These are phyloP conservation scores for Dinochytrium kinnereticum DNA, from an alignment of 371 early-diverging fungal genomes.

Conservation along the genomic window DNA sequence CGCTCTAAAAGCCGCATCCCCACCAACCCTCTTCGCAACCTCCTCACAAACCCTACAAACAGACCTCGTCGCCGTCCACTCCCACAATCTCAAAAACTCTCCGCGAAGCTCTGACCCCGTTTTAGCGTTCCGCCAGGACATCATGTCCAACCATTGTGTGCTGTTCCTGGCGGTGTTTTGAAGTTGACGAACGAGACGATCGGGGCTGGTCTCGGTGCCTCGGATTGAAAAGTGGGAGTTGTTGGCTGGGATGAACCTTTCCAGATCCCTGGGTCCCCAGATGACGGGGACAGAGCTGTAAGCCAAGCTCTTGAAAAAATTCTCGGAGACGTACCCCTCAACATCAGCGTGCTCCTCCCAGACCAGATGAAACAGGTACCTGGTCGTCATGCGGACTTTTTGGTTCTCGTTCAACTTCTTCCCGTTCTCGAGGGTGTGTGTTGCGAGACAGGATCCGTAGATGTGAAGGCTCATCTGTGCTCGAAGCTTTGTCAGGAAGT, in stretches of 20 bases:
- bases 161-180: not conserved
- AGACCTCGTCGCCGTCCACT: not conserved
- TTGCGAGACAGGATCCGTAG: slow-evolving; percentile 6
- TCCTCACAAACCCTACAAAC: slow-evolving; percentile 2
- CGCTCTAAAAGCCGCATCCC: not conserved
- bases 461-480: slow-evolving; percentile 9
- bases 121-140: slow-evolving; percentile 11
- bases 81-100: slow-evolving; percentile 3
- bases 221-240: not conserved
- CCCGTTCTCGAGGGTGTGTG: not conserved
- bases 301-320: slow-evolving; percentile 13
- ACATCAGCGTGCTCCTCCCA: slow-evolving; percentile 10
- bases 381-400: not conserved
- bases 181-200: not conserved
- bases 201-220: not conserved
- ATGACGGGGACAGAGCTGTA: slow-evolving; percentile 18
- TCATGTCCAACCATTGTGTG: slow-evolving; percentile 3
- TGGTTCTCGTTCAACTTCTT: slow-evolving; percentile 5
- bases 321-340: slow-evolving; percentile 11
- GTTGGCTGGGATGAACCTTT: slow-evolving; percentile 7
- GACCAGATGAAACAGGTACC: slow-evolving; percentile 6
- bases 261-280: slow-evolving; percentile 8
- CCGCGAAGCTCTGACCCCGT: slow-evolving; percentile 10
- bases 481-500: slow-evolving; percentile 8
- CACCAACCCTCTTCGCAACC: slow-evolving; percentile 4